These are phyloP conservation scores for Tetracladium setigerum DNA, from an alignment of 495 filamentous ascomycete species.

Conservation along the genomic window DNA sequence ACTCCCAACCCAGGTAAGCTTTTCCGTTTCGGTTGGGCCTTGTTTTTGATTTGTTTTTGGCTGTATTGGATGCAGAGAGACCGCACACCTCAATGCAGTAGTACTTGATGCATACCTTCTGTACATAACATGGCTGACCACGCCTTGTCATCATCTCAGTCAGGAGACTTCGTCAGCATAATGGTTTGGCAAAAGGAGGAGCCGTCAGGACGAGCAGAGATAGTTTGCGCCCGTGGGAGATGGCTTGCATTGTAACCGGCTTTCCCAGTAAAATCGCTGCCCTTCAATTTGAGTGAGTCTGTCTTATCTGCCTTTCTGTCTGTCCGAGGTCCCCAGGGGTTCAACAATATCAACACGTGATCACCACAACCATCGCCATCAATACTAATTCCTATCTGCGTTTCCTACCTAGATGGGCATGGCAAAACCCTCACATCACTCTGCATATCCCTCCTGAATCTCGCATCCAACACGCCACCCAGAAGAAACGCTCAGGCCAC, in stretches of 20 bases:
- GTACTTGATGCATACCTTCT: no score
- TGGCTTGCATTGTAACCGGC: conserved; percentile 79
- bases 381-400: neutral
- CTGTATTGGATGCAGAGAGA: no score
- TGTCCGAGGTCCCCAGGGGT: neutral
- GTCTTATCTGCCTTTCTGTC: neutral
- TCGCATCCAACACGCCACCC: conserved; percentile 36
- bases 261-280: conserved; percentile 83
- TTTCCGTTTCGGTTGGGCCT: no score
- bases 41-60: no score
- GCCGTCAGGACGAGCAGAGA: conserved; percentile 62
- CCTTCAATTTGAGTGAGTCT: conserved; percentile 88
- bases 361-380: neutral
- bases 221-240: conserved; percentile 82
- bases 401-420: conserved; percentile 67
- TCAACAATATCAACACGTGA: neutral
- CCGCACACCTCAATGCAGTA: no score
- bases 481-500: conserved; percentile 31
- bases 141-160: conserved; percentile 18
- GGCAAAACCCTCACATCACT: conserved; percentile 73
- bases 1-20: conserved; percentile 65
- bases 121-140: no score
- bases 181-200: conserved; percentile 71
- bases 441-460: conserved; percentile 57
- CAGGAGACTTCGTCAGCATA: conserved; percentile 81